Evolutionary conservation across 768 basidiomycete genomes (phyloP).

Genomic region (Sarcodon sp.): DNA sequence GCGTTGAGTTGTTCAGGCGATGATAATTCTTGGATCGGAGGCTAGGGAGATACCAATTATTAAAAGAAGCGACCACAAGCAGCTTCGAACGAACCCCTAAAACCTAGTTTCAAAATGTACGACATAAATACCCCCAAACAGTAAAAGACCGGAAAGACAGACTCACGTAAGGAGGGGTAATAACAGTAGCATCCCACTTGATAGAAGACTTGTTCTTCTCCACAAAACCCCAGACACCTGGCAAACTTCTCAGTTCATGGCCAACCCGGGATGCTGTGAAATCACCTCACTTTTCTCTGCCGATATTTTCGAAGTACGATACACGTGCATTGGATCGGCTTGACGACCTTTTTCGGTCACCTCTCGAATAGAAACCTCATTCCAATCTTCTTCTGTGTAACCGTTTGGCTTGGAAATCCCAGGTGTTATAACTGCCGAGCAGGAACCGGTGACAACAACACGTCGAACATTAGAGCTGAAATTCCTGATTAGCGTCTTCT

Average conservation of each 20-base stretch:
- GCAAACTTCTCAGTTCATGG: slow-evolving; percentile 6
- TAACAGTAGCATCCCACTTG: slow-evolving; percentile 3
- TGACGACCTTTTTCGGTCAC: slow-evolving; percentile 19
- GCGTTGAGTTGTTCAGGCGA: slow-evolving; percentile 1
- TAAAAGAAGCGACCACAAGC: background rate
- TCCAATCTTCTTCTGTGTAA: slow-evolving; percentile 20
- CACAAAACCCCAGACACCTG: background rate
- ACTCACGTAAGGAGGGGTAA: slow-evolving; percentile 3
- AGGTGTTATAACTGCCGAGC: slow-evolving; percentile 4
- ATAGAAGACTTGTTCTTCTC: slow-evolving; percentile 26
- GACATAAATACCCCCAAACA: background rate
- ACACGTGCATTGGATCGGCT: slow-evolving; percentile 13
- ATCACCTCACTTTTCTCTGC: slow-evolving; percentile 13
- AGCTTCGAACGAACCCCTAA: slow-evolving; percentile 1
- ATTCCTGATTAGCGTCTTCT: background rate
- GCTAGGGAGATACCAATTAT: slow-evolving; percentile 5
- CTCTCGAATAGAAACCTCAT: slow-evolving; percentile 13
- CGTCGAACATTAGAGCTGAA: background rate
- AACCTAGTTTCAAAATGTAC: background rate
- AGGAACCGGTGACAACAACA: slow-evolving; percentile 2
- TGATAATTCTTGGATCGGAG: slow-evolving; percentile 20
- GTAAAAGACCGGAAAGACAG: background rate
- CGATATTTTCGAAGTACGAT: slow-evolving; percentile 19
- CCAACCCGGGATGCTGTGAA: background rate
- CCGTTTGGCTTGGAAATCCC: background rate